phyloP scores from a whole-genome alignment of 148 eudicot species.

The Selenicereus undatus region DNA sequence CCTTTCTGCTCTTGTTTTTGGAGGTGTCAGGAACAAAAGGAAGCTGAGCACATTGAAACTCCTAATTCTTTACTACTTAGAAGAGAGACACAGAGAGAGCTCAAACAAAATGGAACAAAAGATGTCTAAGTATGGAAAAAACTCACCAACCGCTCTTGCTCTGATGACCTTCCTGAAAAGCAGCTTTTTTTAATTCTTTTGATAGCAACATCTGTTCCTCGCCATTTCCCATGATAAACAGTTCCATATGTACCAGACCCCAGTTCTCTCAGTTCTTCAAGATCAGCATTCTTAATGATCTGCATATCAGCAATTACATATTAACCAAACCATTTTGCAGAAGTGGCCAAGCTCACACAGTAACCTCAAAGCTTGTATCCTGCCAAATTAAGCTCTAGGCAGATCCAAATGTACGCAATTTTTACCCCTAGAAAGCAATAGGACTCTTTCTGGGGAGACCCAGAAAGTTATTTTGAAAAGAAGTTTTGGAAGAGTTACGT shows the following conservation, averaged over 20 bases:
- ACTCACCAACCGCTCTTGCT: slow-evolving; percentile 89
- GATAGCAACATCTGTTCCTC: slow-evolving; percentile 95
- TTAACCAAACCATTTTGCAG: slow-evolving; percentile 18
- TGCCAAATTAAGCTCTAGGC: not conserved
- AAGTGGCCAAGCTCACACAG: not conserved
- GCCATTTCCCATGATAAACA: slow-evolving; percentile 95
- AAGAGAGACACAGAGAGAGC: not conserved
- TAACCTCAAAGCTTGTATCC: not conserved
- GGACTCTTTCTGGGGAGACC: not conserved
- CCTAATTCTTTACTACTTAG: slow-evolving; percentile 1
- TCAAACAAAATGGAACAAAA: not conserved
- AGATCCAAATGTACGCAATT: not conserved
- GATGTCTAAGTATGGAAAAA: not conserved
- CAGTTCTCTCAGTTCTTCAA: slow-evolving; percentile 82
- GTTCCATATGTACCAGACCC: slow-evolving; percentile 99
- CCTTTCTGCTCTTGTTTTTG: not conserved
- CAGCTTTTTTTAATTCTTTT: slow-evolving; percentile 89
- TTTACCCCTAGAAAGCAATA: not conserved
- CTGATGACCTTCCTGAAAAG: slow-evolving; percentile 87
- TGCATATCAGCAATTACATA: slow-evolving; percentile 32
- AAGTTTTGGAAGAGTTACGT: not conserved
- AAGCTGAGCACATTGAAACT: slow-evolving; percentile 1
- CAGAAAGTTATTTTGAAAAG: not conserved
- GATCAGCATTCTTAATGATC: slow-evolving; percentile 84
- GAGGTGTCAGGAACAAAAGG: not conserved